phyloP scores from a whole-genome alignment of 306 rosid genomes.

The Fragaria ananassa region DNA sequence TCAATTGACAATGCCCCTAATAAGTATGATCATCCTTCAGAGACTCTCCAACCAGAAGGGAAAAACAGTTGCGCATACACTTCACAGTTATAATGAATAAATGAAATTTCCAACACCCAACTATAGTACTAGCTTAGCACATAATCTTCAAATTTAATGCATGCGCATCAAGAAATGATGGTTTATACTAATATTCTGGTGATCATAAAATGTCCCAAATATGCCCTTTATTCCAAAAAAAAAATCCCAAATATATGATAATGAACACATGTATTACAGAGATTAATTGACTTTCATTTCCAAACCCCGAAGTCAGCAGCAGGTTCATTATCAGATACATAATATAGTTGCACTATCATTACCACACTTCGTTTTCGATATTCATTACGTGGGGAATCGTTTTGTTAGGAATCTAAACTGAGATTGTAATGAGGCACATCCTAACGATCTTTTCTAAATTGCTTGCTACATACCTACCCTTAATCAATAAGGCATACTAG shows the following conservation, averaged over 20 bases:
- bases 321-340: neutral
- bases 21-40: neutral
- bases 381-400: slow-evolving; percentile 11
- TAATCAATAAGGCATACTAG: no score
- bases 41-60: neutral
- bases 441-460: neutral
- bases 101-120: slow-evolving; percentile 8
- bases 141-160: neutral
- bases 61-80: neutral
- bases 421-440: neutral
- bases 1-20: neutral
- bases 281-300: neutral
- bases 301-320: neutral
- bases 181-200: neutral
- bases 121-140: neutral
- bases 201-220: neutral
- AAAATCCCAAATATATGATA: neutral
- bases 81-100: neutral
- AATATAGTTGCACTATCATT: neutral
- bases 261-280: neutral
- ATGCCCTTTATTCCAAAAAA: no score
- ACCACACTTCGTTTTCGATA: neutral
- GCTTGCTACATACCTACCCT: neutral
- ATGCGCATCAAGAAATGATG: neutral
- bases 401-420: neutral